phyloP scores from a whole-genome alignment of 2,329 filamentous ascomycete species.

The Blastomyces emzantsi region DNA sequence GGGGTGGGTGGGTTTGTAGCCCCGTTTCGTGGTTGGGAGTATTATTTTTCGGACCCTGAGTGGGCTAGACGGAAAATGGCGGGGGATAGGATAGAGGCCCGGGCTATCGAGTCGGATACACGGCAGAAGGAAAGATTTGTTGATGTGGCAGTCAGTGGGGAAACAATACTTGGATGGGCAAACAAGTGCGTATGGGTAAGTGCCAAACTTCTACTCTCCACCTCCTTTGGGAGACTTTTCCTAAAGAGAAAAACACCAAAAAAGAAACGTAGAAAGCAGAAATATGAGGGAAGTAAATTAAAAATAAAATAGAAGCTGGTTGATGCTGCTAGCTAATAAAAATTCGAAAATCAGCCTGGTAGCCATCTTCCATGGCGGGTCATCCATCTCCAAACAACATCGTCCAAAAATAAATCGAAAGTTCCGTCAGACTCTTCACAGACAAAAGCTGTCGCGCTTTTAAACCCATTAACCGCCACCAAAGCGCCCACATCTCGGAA shows the following conservation, averaged over 20 bases:
- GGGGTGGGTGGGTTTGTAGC: conserved; percentile 33
- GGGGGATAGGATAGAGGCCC: conserved; percentile 10
- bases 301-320: not conserved
- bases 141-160: conserved; percentile 30
- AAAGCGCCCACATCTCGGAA: conserved; percentile 26
- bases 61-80: conserved; percentile 15
- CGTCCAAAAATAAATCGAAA: conserved; percentile 25
- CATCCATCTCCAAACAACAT: conserved; percentile 25
- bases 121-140: conserved; percentile 20
- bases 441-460: conserved; percentile 19
- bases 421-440: conserved; percentile 19
- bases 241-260: not conserved
- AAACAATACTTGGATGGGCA: conserved; percentile 26
- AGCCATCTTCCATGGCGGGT: conserved; percentile 36
- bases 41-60: conserved; percentile 33
- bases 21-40: conserved; percentile 35
- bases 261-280: not conserved
- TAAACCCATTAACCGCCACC: conserved; percentile 10
- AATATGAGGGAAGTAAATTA: not conserved
- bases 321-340: conserved; percentile 1
- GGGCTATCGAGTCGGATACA: not conserved
- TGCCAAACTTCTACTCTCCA: conserved; percentile 9
- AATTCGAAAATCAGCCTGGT: conserved; percentile 25
- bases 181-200: conserved; percentile 28
- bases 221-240: conserved; percentile 8